Evolutionary conservation across 2,329 filamentous ascomycete species (phyloP).

Genomic region (Gnomoniopsis smithogilvyi): DNA sequence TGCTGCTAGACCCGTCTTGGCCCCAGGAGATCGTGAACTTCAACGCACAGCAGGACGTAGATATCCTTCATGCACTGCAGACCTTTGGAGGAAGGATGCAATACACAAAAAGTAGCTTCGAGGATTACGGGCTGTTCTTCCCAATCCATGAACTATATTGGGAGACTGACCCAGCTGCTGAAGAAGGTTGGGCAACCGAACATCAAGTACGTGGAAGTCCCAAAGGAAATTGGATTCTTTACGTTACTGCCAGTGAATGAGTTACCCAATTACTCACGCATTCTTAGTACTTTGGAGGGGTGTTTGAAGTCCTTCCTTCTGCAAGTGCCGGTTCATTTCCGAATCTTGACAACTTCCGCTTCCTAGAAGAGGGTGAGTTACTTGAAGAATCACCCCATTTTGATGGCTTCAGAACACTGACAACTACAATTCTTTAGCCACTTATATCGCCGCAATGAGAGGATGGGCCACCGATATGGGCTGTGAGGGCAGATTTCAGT

Average conservation of each 20-base stretch:
- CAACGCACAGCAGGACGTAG: background rate
- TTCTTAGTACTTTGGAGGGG: background rate
- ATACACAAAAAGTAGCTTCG: background rate
- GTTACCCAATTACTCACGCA: no score
- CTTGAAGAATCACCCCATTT: background rate
- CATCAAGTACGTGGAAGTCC: constrained; percentile 1
- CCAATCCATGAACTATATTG: background rate
- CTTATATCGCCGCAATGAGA: background rate
- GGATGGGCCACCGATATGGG: background rate
- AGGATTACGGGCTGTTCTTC: background rate
- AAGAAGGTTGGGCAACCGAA: constrained; percentile 16
- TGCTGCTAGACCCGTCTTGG: constrained; percentile 5
- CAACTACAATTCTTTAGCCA: background rate
- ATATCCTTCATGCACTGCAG: background rate
- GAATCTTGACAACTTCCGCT: background rate
- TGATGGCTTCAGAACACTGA: background rate
- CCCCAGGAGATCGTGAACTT: background rate
- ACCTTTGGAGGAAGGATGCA: background rate
- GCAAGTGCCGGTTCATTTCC: background rate
- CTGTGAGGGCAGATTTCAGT: background rate
- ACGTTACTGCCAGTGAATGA: background rate
- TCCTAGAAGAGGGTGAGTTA: background rate
- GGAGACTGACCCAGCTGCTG: background rate
- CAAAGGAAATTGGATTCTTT: background rate
- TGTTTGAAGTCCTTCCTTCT: background rate